These are phyloP conservation scores for Elsinoe arachidis DNA, from an alignment of 2,329 filamentous ascomycete genomes.

Conservation along the genomic window DNA sequence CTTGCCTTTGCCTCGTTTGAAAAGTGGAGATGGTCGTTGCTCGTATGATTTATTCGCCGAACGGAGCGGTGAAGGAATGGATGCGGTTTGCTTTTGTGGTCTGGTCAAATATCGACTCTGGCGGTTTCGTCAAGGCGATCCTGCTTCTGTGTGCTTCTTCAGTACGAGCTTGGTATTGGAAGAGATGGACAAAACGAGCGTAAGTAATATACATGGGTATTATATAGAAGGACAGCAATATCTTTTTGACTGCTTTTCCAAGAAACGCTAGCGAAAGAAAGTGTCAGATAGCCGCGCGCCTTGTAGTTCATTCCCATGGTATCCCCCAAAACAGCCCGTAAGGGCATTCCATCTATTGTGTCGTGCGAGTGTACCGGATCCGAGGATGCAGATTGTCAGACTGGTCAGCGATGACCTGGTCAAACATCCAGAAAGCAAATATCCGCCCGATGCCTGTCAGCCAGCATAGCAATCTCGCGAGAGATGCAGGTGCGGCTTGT, in stretches of 20 bases:
- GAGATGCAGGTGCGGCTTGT: neutral
- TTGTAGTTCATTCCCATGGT: neutral
- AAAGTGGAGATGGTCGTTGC: conserved; percentile 3
- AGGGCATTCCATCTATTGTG: conserved; percentile 9
- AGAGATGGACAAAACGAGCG: neutral
- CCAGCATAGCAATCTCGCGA: neutral
- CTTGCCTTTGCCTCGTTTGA: neutral
- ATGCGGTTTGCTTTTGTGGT: neutral
- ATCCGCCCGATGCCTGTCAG: neutral
- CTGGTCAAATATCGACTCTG: neutral
- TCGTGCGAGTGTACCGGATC: neutral
- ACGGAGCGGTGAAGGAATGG: neutral
- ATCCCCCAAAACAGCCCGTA: neutral
- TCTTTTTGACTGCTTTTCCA: conserved; percentile 2
- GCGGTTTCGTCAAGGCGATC: too few species aligned
- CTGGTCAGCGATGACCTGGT: neutral
- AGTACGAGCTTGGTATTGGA: too few species aligned
- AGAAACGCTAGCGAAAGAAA: neutral
- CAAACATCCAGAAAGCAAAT: neutral
- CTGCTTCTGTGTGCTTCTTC: too few species aligned
- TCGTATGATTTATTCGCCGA: neutral
- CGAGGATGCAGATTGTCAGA: neutral
- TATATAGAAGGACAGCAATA: neutral
- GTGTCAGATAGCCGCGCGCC: neutral
- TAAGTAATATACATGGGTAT: conserved; percentile 9